Conservation (phyloP, 306 rosid genomes). For the Arachis stenosperma region DNA sequence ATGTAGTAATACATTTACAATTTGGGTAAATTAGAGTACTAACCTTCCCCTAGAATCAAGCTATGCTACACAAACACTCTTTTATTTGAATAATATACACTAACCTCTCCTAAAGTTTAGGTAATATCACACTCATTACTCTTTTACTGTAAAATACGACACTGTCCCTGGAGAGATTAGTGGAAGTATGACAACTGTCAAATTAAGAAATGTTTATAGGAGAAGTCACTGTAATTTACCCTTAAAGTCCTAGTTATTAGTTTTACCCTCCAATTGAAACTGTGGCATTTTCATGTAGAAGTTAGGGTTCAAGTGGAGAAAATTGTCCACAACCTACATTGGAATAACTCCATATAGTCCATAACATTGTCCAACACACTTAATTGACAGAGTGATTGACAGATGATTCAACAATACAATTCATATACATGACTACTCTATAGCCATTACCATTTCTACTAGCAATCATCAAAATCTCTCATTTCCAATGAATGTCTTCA, state of each 20-base stretch:
- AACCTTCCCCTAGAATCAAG: too few species aligned
- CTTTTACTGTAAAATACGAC: too few species aligned
- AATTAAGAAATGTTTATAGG: too few species aligned
- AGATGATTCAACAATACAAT: background rate
- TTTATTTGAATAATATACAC: too few species aligned
- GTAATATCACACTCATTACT: too few species aligned
- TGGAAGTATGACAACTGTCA: too few species aligned
- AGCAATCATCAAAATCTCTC: background rate
- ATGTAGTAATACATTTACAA: background rate
- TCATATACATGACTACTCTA: background rate
- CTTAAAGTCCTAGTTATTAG: background rate
- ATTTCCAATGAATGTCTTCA: background rate
- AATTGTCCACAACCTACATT: background rate
- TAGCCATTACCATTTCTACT: background rate
- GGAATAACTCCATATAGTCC: slow-evolving; percentile 10
- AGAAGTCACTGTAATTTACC: too few species aligned
- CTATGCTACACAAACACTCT: too few species aligned
- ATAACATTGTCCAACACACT: background rate
- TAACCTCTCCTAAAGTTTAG: too few species aligned
- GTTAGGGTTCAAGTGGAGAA: background rate
- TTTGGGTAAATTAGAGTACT: too few species aligned
- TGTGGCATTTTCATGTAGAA: background rate
- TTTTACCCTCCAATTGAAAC: background rate
- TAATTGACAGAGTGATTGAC: slow-evolving; percentile 1
- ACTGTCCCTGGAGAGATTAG: too few species aligned